Conservation (phyloP, 805 yeast genomes). For the Kodamaea fukazawae region DNA sequence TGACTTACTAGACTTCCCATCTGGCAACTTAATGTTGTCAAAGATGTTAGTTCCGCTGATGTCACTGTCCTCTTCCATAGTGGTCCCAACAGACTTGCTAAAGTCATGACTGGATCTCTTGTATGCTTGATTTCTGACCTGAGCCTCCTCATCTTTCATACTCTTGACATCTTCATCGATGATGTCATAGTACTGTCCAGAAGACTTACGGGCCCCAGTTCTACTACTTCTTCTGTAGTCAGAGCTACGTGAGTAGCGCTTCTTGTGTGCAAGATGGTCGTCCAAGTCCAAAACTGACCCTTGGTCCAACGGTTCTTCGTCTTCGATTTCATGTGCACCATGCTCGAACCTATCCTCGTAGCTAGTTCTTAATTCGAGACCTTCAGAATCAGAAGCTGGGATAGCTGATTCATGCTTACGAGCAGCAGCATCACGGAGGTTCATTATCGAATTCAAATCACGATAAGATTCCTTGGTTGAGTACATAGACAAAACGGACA, state of each 20-base stretch:
- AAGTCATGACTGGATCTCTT: conserved; percentile 12
- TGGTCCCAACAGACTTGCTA: conserved; percentile 4
- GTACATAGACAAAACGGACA: conserved; percentile 68
- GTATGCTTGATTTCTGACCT: conserved; percentile 12
- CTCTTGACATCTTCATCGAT: conserved; percentile 18
- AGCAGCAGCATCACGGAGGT: conserved; percentile 16
- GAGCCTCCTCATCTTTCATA: conserved; percentile 7
- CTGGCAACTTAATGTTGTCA: conserved; percentile 50
- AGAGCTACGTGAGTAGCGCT: no score
- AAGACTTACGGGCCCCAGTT: no score
- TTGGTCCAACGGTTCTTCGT: conserved; percentile 32
- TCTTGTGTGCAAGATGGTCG: conserved; percentile 11
- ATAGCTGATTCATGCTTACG: conserved; percentile 1
- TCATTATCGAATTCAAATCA: conserved; percentile 47
- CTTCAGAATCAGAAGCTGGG: neutral
- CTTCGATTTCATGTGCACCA: conserved; percentile 28
- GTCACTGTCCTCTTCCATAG: conserved; percentile 24
- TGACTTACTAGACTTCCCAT: conserved; percentile 25
- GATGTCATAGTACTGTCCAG: conserved; percentile 19
- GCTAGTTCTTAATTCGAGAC: conserved; percentile 33
- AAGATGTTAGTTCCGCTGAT: conserved; percentile 29
- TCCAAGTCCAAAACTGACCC: conserved; percentile 42
- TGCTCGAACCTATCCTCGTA: conserved; percentile 41
- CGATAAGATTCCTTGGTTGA: conserved; percentile 65
- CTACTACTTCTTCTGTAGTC: no score